phyloP scores from a whole-genome alignment of 192 early-diverging fungal species.

The Chytriomyces hyalinus region DNA sequence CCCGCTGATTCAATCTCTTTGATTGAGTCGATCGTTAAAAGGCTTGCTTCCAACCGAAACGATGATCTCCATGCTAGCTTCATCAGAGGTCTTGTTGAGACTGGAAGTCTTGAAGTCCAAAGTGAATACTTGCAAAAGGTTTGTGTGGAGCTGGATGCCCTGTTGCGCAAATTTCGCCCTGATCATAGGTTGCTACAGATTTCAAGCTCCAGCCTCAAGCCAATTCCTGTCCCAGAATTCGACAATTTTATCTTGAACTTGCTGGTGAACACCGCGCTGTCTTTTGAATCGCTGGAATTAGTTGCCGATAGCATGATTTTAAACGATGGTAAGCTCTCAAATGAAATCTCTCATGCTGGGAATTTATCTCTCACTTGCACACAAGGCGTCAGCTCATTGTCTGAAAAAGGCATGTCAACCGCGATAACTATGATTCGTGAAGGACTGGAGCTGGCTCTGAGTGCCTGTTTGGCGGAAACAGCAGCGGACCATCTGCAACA shows the following conservation, averaged over 20 bases:
- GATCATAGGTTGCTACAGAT: no score
- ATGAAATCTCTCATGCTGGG: no score
- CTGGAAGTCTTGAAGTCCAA: neutral
- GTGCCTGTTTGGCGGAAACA: no score
- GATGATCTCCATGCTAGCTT: neutral
- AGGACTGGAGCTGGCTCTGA: no score
- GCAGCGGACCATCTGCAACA: no score
- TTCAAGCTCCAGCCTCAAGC: neutral
- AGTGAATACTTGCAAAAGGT: neutral
- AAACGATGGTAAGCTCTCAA: no score
- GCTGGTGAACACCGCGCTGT: neutral
- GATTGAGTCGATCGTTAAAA: neutral
- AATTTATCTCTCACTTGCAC: no score
- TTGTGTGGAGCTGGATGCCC: neutral
- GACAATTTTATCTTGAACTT: neutral
- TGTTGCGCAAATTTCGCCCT: no score
- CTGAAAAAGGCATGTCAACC: no score
- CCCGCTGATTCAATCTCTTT: neutral
- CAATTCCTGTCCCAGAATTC: neutral
- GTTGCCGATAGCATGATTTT: no score
- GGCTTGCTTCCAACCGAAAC: neutral
- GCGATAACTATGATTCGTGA: no score
- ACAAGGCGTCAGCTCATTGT: no score
- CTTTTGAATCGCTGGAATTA: neutral
- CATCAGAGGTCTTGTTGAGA: neutral